Evolutionary conservation across 176 grass and related monocot species (phyloP), one percentile per base, ranked within the genome.

Genomic region (Typha latifolia): DNA sequence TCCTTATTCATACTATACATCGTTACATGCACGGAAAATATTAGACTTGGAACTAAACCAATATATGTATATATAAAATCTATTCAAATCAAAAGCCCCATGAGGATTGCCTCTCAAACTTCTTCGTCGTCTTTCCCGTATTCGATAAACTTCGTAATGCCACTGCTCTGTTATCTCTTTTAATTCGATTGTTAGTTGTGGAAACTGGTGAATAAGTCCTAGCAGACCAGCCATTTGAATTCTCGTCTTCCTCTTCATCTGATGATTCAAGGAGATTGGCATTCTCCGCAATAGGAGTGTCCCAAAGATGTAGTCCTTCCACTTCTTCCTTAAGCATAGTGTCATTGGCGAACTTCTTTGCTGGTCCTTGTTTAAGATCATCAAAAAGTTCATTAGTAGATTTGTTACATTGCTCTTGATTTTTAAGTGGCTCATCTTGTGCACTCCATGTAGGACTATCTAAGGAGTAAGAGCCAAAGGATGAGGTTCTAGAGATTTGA

Each of bases 401-500:
- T 51, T 13, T 5, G 24, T 64, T 21, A 27, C 31, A 9, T 32
- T 64, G 21, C 61, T 64, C 61, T 22, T 51, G 23, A 4, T 64
- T 64, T 24, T 32, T 32, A n/a, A n/a, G n/a, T 64, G 47, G 48
- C 8, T 51, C 48, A 64, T 64, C 71, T 18, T 19, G 20, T 15
- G 65, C 77, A 77, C 32, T 74, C 72, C 34, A 78, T 66, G 62
- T 80, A 12, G 87, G 82, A 74, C 77, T 86, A 64, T 83, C 83
- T 49, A 77, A 69, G 26, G 62, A 80, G 55, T 62, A 79, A 10
- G 80, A 84, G 26, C 74, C 63, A 55, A 86, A 83, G 48, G 80
- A 91, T 49, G 77, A 89, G 23, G 83, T 80, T 78, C 65, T 62
- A 5, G 75, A 79, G 16, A 68, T 69, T 6, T 74, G 49, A 3